phyloP scores from a whole-genome alignment of 2,329 filamentous ascomycete genomes.

The Ophiosphaerella herpotricha region DNA sequence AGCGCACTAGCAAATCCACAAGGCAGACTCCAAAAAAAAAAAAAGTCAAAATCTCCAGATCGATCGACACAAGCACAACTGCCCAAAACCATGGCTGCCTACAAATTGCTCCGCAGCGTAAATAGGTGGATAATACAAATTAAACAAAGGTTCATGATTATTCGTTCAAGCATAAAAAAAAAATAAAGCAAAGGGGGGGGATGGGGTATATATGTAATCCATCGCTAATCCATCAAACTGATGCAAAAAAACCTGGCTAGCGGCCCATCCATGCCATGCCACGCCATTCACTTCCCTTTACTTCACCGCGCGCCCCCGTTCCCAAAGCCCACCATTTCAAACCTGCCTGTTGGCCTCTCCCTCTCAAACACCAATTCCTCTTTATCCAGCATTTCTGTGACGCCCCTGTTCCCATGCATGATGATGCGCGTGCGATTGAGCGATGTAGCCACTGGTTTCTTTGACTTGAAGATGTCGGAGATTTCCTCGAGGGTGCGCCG shows the following conservation, averaged over 20 bases:
- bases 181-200: not conserved
- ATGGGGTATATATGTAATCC: not conserved
- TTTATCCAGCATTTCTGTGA: slow-evolving; percentile 39
- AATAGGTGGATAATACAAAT: too few species aligned
- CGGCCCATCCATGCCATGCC: not conserved
- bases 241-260: too few species aligned
- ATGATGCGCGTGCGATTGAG: slow-evolving; percentile 37
- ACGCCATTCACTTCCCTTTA: not conserved
- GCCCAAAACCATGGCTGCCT: not conserved
- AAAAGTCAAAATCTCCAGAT: not conserved
- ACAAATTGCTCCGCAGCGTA: not conserved
- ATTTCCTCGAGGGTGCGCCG: slow-evolving; percentile 53
- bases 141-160: not conserved
- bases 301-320: not conserved
- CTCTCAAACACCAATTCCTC: slow-evolving; percentile 18
- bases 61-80: not conserved
- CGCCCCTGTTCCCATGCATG: slow-evolving; percentile 33
- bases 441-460: slow-evolving; percentile 46
- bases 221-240: not conserved
- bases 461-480: slow-evolving; percentile 48
- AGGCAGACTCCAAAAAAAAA: not conserved
- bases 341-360: slow-evolving; percentile 10
- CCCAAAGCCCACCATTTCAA: slow-evolving; percentile 14
- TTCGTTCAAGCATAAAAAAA: not conserved
- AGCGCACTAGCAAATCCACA: not conserved